Conservation (phyloP, 2,329 filamentous ascomycete species). For the Aspergillus caelatus region DNA sequence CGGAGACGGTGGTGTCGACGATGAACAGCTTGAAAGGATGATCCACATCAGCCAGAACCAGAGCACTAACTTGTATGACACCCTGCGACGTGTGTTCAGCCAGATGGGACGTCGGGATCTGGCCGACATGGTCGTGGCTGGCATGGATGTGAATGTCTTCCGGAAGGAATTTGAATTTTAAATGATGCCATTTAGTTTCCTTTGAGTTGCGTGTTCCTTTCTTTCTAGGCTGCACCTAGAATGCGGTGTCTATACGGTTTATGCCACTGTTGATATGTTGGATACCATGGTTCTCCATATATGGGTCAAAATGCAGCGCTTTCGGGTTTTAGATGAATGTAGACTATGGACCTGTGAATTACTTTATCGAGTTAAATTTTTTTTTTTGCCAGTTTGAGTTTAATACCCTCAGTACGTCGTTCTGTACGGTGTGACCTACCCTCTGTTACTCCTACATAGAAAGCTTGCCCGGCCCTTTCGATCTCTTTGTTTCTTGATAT, state of each 20-base stretch:
- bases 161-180: slow-evolving; percentile 88
- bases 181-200: slow-evolving; percentile 15
- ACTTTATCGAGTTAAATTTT: no score
- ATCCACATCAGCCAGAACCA: slow-evolving; percentile 80
- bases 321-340: slow-evolving; percentile 3
- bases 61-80: slow-evolving; percentile 96
- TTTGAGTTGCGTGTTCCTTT: slow-evolving; percentile 6
- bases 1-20: slow-evolving; percentile 56
- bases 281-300: slow-evolving; percentile 18
- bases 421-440: no score
- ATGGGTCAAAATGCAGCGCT: slow-evolving; percentile 7
- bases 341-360: no score
- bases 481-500: no score
- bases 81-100: slow-evolving; percentile 88
- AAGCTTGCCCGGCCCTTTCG: no score
- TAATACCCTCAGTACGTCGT: no score
- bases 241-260: slow-evolving; percentile 4
- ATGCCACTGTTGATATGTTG: slow-evolving; percentile 14
- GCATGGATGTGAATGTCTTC: slow-evolving; percentile 89
- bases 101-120: slow-evolving; percentile 92
- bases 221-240: slow-evolving; percentile 1
- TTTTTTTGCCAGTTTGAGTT: no score
- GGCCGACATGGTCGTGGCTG: slow-evolving; percentile 81
- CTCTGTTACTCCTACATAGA: no score
- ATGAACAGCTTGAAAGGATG: slow-evolving; percentile 81